phyloP scores from a whole-genome alignment of 2,329 filamentous ascomycete genomes.

The Pseudofabraea citricarpa region DNA sequence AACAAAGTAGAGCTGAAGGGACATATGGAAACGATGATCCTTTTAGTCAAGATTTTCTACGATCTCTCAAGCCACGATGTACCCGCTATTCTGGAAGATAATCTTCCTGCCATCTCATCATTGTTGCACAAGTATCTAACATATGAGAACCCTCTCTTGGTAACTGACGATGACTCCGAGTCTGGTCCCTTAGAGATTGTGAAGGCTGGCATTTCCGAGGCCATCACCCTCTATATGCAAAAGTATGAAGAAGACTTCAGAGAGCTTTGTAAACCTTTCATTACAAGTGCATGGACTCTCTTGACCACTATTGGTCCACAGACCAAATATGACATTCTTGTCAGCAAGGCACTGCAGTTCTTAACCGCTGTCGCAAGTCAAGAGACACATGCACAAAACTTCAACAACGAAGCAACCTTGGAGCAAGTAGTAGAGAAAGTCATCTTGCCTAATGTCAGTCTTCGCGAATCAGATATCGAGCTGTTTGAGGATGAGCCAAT shows the following conservation, averaged over 20 bases:
- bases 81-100: slow-evolving; percentile 89
- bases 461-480: slow-evolving; percentile 91
- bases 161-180: slow-evolving; percentile 86
- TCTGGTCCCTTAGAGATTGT: slow-evolving; percentile 79
- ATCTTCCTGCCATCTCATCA: slow-evolving; percentile 69
- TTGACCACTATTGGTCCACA: slow-evolving; percentile 81
- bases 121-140: slow-evolving; percentile 89
- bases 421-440: slow-evolving; percentile 93
- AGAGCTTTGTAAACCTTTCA: slow-evolving; percentile 73
- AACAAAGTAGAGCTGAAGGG: slow-evolving; percentile 71
- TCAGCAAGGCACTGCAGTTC: slow-evolving; percentile 93
- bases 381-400: slow-evolving; percentile 71
- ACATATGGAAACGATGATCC: slow-evolving; percentile 80
- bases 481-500: slow-evolving; percentile 98
- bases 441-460: slow-evolving; percentile 83
- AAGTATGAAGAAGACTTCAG: slow-evolving; percentile 97
- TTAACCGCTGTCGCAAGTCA: slow-evolving; percentile 83
- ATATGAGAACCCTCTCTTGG: slow-evolving; percentile 79
- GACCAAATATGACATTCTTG: slow-evolving; percentile 89
- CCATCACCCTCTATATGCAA: slow-evolving; percentile 80
- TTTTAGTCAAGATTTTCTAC: slow-evolving; percentile 88
- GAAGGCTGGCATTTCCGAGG: slow-evolving; percentile 91
- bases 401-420: slow-evolving; percentile 77
- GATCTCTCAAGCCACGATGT: slow-evolving; percentile 97
- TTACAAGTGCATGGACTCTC: slow-evolving; percentile 85